phyloP scores from a whole-genome alignment of 352 stramenopile genomes.

The Pythium angustatum region DNA sequence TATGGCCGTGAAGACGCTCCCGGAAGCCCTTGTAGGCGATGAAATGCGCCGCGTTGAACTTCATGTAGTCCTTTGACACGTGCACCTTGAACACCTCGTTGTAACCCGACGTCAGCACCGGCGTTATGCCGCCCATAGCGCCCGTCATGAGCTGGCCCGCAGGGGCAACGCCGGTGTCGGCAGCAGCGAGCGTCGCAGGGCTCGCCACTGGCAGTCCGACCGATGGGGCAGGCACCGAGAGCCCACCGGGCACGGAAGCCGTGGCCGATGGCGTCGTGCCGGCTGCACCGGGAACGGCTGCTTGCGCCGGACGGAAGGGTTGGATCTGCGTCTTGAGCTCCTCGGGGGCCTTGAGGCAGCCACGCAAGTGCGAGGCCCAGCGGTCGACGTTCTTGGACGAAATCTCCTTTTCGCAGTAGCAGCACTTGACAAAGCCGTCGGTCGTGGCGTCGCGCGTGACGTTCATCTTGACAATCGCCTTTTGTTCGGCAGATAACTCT shows the following conservation, averaged over 20 bases:
- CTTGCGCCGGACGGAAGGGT: slow-evolving; percentile 38
- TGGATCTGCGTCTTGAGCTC: slow-evolving; percentile 81
- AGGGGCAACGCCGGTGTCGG: slow-evolving; percentile 8
- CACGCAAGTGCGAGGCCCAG: slow-evolving; percentile 79
- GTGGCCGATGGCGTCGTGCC: slow-evolving; percentile 15
- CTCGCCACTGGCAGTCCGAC: slow-evolving; percentile 18
- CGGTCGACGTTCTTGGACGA: slow-evolving; percentile 81
- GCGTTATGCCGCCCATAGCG: slow-evolving; percentile 22
- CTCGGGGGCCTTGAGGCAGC: slow-evolving; percentile 74
- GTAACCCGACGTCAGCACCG: slow-evolving; percentile 37
- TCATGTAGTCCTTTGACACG: slow-evolving; percentile 91
- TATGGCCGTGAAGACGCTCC: slow-evolving; percentile 97
- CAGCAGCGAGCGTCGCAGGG: slow-evolving; percentile 2
- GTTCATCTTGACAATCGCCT: slow-evolving; percentile 76
- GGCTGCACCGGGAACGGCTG: slow-evolving; percentile 19
- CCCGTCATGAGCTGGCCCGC: slow-evolving; percentile 21
- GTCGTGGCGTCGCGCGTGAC: slow-evolving; percentile 53
- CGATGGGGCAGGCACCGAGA: slow-evolving; percentile 22
- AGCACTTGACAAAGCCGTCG: slow-evolving; percentile 73
- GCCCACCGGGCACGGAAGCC: slow-evolving; percentile 16
- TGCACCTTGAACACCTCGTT: slow-evolving; percentile 88
- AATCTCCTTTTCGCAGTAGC: slow-evolving; percentile 86
- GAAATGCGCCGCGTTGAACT: slow-evolving; percentile 90
- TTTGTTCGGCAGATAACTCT: slow-evolving; percentile 70
- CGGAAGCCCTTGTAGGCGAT: slow-evolving; percentile 94